Evolutionary conservation across 2,329 filamentous ascomycete genomes (phyloP), one percentile per base, ranked within the genome.

Genomic region (Phaeosphaeriaceae sp.): DNA sequence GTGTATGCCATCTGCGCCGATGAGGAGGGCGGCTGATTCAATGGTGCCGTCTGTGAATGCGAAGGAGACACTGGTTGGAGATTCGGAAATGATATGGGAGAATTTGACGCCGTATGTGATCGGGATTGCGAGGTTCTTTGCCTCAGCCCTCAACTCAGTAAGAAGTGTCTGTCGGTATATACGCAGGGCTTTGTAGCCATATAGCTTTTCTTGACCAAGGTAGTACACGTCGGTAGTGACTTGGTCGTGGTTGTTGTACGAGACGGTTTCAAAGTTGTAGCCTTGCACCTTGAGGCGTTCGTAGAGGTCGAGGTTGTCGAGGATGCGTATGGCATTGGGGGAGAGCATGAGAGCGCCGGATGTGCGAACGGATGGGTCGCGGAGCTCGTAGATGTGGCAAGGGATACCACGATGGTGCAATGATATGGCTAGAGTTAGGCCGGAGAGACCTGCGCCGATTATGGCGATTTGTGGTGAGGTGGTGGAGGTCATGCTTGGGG

Each of bases 1-100:
- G 67, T 88, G 84, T 51, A 89, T 88, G 0, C 87, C 86, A 58
- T 89, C 86, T 0, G 85, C 84, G 0, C 85, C 86, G 17, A 88
- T 76, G 0, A 89, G 79, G 13, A 86, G 67, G 1, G 74, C 64
- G 0, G 84, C 82, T 0, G 64, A 70, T 1, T 65, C 75, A 0
- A 67, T 75, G 0, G 77, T 77, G 1, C 83, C 84, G 54, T 86
- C 82, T 0, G 71, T 71, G 55, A 88, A 85, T 13, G 77, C 77
- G 63, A 83, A 84, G 0, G 73, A 78, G 0, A 87, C 82, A 0
- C 69, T 68, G 0, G 78, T 56, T 0, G 77, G 72, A 0, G 60
- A 55, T 40, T 66, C 60, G 13, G 54, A 47, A 17, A 65, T 22
- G 73, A 88, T 68, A 8, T 74, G 70, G 1, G 71, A 65, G 57